Evolutionary conservation across 768 basidiomycete species (phyloP), one percentile per base, ranked within the genome.

Genomic region (Tricholoma saponaceum): DNA sequence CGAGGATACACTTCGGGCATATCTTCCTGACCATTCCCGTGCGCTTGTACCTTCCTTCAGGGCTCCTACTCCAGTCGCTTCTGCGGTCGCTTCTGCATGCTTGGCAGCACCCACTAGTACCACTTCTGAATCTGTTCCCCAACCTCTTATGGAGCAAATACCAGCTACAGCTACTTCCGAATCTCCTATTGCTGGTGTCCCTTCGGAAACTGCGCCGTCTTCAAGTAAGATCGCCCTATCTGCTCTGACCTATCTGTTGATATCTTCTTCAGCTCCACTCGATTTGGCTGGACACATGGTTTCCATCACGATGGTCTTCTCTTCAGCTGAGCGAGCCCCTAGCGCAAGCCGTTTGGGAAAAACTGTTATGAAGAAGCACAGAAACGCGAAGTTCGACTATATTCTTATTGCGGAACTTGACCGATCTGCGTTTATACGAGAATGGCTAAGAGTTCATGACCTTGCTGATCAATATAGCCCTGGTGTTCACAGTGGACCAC

Each of bases 271-370:
- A 51, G 50, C 50, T 51, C 26, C 20, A 44, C 28, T 51, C 2
- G 50, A 51, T n/a, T 51, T 51, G 32, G 20, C 28, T 18, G 50
- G 50, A 51, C 50, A 51, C 18, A 51, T 51, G 26, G 50, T 51
- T 22, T 51, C 50, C 9, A 22, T 51, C 28, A 51, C 26, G 5
- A 51, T 51, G 50, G 20, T 51, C 14, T 51, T 28, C 20, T 51
- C 50, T 33, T 18, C 26, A n/a, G 18, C 43, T 44, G 43, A 44
- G 43, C 20, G n/a, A 44, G 43, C 43, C 6, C 43, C 43, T 23
- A 22, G 50, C n/a, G 16, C 7, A 28, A 33, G 13, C 13, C 16
- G 32, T 14, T 51, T 51, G 50, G 50, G 28, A 16, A 51, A 33
- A 12, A 10, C 14, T n/a, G 20, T 28, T 5, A 51, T 33, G 26